These are phyloP conservation scores for Yarrowia sp. DNA, from an alignment of 805 yeast species.

Conservation along the genomic window DNA sequence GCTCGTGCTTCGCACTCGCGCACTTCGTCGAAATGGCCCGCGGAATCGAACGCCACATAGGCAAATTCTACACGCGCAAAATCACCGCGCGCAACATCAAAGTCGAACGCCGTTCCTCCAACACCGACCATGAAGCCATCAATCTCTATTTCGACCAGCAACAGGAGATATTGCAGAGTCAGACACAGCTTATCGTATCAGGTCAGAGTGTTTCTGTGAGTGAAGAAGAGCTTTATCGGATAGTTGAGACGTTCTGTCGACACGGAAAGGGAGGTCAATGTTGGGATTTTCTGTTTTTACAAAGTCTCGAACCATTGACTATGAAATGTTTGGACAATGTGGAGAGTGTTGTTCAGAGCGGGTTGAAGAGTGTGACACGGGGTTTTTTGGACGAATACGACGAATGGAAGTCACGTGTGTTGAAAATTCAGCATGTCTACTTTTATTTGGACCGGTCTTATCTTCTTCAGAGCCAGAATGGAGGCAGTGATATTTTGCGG, in stretches of 20 bases:
- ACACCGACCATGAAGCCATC: neutral
- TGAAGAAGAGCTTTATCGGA: slow-evolving; percentile 11
- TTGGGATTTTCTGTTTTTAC: neutral
- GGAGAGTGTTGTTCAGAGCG: neutral
- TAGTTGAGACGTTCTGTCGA: slow-evolving; percentile 18
- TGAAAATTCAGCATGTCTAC: slow-evolving; percentile 9
- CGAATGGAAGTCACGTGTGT: neutral
- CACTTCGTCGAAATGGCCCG: neutral
- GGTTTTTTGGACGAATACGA: slow-evolving; percentile 24
- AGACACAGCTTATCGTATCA: neutral
- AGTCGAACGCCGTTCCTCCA: slow-evolving; percentile 8
- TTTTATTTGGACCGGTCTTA: slow-evolving; percentile 15
- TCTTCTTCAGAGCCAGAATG: neutral
- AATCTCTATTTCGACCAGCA: slow-evolving; percentile 5
- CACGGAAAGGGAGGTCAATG: slow-evolving; percentile 9
- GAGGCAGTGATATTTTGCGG: slow-evolving; percentile 6
- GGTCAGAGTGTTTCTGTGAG: neutral
- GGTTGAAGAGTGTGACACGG: neutral
- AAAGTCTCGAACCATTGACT: slow-evolving; percentile 1
- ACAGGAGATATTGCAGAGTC: neutral
- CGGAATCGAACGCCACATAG: slow-evolving; percentile 25
- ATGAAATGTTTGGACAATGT: neutral
- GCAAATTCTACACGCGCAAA: slow-evolving; percentile 21
- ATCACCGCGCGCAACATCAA: slow-evolving; percentile 20
- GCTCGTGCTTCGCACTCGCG: neutral